phyloP scores from a whole-genome alignment of 345 rosid species.

The Orychophragmus violaceus region DNA sequence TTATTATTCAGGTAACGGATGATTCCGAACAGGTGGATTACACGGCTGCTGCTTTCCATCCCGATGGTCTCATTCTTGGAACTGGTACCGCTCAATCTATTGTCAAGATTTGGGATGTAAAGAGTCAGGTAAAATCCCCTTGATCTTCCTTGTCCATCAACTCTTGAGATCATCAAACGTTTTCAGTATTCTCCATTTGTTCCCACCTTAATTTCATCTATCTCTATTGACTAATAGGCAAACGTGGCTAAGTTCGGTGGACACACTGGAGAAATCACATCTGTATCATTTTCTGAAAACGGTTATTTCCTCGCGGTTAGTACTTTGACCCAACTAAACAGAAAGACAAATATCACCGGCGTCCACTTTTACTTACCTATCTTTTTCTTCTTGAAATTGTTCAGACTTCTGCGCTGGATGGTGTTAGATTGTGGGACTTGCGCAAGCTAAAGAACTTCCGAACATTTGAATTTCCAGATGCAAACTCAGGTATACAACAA shows the following conservation, averaged over 20 bases:
- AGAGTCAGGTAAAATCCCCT: slow-evolving; percentile 58
- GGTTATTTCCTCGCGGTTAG: slow-evolving; percentile 94
- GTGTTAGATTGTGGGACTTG: slow-evolving; percentile 96
- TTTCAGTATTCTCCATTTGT: background rate
- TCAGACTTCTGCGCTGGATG: slow-evolving; percentile 89
- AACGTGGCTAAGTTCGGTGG: slow-evolving; percentile 90
- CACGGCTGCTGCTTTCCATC: slow-evolving; percentile 98
- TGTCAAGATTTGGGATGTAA: slow-evolving; percentile 98
- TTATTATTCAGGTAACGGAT: slow-evolving; percentile 61
- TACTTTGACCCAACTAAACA: background rate
- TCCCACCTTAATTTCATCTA: background rate
- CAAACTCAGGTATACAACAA: slow-evolving; percentile 68
- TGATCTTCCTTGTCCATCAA: background rate
- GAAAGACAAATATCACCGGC: background rate
- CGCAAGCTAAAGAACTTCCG: slow-evolving; percentile 94
- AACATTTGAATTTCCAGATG: slow-evolving; percentile 54
- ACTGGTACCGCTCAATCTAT: slow-evolving; percentile 80
- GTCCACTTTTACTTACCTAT: slow-evolving; percentile 6
- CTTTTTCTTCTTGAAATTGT: background rate
- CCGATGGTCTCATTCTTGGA: slow-evolving; percentile 98
- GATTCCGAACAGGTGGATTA: slow-evolving; percentile 55
- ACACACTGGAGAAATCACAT: slow-evolving; percentile 65
- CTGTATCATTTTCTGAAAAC: slow-evolving; percentile 94
- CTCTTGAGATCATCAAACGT: background rate
- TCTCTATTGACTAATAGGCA: slow-evolving; percentile 38